Base-by-base conservation (phyloP, 768 basidiomycete species). In the Trametes cubensis region DNA sequence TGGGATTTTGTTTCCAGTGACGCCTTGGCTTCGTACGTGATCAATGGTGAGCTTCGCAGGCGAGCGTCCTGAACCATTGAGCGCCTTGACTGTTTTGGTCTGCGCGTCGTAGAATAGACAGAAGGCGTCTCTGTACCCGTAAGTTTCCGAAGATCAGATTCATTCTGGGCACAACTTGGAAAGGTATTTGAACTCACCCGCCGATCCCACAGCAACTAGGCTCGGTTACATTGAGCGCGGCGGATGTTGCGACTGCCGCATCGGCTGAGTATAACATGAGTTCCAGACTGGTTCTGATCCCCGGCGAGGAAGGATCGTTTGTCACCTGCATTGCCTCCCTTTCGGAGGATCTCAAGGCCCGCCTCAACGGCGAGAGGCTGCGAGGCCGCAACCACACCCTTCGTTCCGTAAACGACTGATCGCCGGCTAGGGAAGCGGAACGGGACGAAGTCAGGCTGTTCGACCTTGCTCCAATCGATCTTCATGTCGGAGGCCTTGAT, bases 301-400 rank as follows among this genome's bases (percentile, higher is more conserved):
- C 7, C 11, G 17, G 20, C 4, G 30, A 21, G 4, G 25, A 51
- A 4, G 18, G 25, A 54, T n/a, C 28, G 52, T 47, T 6, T 62
- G 79, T 49, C 70, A 92, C 93, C 95, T 68, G 96, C 96, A 78
- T 99, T 99, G 54, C 97, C 97, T 14, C 97, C 97, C 73, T 88
- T 90, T 55, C 88, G 81, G 25, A 99, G 78, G 66, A 99, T 91
- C 75, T 97, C 94, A 30, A 98, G 74, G 0, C 96, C 97, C 18
- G 93, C 95, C 71, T 92, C 89, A 17, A 89, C 87, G 1, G 97
- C 97, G 41, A 94, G 80, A 50, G 97, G 94, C 71, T 99, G 97
- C 25, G 92, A 90, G 28, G 89, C 89, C 8, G 94, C 85, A 4
- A 98, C 90, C 38, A 96, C 77, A 7, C 95, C 74, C 60, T 76